A percentile compares a stretch with the other conserved stretches of the same genome.
Evolutionary conservation across 768 basidiomycete genomes (phyloP).

Genomic region (Galerina sulciceps): DNA sequence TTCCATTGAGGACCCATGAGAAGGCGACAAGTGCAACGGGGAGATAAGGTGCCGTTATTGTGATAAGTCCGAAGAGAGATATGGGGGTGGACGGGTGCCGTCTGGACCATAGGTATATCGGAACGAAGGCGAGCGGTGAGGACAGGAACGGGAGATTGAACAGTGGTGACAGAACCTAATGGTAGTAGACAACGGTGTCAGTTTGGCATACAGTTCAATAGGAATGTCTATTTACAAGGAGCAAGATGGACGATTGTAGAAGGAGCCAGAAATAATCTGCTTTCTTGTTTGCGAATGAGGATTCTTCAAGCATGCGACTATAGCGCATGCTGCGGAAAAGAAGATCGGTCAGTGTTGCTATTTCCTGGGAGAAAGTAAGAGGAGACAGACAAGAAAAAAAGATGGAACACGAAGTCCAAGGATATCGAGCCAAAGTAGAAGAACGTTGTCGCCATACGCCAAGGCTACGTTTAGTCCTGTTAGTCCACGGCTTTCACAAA

Average conservation of each 20-base stretch:
- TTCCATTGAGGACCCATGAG: conserved; percentile 82
- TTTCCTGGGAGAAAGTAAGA: neutral
- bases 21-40: conserved; percentile 90
- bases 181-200: neutral
- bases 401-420: conserved; percentile 93
- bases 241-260: conserved; percentile 79
- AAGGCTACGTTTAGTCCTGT: conserved; percentile 55
- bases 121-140: conserved; percentile 89
- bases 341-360: neutral
- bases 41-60: conserved; percentile 94
- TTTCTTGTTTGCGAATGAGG: conserved; percentile 86
- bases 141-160: conserved; percentile 94
- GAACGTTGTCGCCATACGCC: conserved; percentile 90
- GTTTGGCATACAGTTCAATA: neutral
- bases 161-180: conserved; percentile 78
- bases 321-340: conserved; percentile 83
- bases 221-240: conserved; percentile 64
- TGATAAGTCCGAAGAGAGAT: conserved; percentile 92
- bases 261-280: conserved; percentile 98
- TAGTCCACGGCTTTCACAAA: neutral
- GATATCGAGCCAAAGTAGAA: conserved; percentile 95
- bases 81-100: conserved; percentile 95
- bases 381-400: conserved; percentile 93
- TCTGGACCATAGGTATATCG: conserved; percentile 97
- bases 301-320: conserved; percentile 95